phyloP scores from a whole-genome alignment of 2,329 filamentous ascomycete species.

The Colletotrichum liriopes region DNA sequence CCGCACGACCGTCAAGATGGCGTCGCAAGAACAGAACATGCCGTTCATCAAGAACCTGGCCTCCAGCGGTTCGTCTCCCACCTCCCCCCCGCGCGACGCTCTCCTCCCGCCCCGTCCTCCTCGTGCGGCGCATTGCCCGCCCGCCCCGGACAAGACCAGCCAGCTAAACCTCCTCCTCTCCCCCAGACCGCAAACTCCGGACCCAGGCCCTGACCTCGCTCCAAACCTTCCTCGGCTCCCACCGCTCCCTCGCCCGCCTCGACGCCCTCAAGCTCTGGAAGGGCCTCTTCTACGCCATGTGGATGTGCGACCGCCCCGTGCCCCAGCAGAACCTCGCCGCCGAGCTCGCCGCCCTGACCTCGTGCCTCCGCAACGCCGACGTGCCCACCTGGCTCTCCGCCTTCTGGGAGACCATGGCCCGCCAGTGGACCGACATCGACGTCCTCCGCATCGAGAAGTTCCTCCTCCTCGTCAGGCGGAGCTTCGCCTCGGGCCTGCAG shows the following conservation, averaged over 20 bases:
- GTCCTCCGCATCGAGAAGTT: conserved; percentile 93
- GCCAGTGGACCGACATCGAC: conserved; percentile 81
- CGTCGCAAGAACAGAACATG: conserved; percentile 65
- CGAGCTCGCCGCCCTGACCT: conserved; percentile 80
- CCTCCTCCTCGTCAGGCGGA: conserved; percentile 84
- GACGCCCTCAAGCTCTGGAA: conserved; percentile 95
- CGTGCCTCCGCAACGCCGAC: conserved; percentile 42
- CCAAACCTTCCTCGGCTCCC: conserved; percentile 80
- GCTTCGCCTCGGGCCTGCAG: conserved; percentile 79
- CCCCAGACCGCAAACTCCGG: conserved; percentile 82
- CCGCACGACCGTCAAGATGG: conserved; percentile 49
- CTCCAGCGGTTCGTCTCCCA: conserved; percentile 77
- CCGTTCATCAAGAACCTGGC: conserved; percentile 89
- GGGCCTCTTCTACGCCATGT: conserved; percentile 92
- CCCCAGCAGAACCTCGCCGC: conserved; percentile 87
- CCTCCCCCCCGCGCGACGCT: conserved; percentile 10
- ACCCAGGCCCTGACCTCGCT: conserved; percentile 85
- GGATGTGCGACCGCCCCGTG: conserved; percentile 93
- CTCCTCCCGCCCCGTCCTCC: neutral
- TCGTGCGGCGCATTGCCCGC: neutral
- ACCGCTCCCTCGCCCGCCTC: conserved; percentile 71
- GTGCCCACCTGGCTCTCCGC: conserved; percentile 43
- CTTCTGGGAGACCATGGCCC: conserved; percentile 73
- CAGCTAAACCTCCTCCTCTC: neutral
- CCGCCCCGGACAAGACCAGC: no score